These are phyloP conservation scores for Lachnellula willkommii DNA, from an alignment of 2,329 filamentous ascomycete species.

Conservation along the genomic window DNA sequence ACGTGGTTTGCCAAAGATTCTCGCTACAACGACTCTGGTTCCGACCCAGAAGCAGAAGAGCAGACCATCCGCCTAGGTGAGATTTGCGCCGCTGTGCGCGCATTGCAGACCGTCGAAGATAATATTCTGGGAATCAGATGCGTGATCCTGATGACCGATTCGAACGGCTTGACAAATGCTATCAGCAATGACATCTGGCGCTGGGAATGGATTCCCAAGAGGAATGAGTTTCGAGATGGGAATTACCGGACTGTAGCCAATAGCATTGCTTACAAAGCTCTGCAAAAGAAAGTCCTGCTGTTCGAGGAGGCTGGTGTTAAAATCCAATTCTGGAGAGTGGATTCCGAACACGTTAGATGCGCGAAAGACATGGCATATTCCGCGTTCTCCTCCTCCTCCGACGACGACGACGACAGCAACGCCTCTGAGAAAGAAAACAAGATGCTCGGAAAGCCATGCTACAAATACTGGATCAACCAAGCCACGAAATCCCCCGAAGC, in stretches of 20 bases:
- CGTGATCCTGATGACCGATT: background rate
- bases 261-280: background rate
- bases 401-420: background rate
- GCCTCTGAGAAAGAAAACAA: background rate
- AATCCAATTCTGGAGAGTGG: background rate
- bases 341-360: background rate
- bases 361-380: background rate
- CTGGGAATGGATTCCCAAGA: background rate
- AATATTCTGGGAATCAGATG: background rate
- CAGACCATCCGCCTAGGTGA: background rate
- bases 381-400: background rate
- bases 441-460: background rate
- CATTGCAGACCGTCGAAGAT: background rate
- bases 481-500: background rate
- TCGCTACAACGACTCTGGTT: background rate
- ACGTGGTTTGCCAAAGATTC: background rate
- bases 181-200: background rate
- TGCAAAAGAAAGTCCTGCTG: background rate
- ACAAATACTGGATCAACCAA: background rate
- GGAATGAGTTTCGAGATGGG: background rate
- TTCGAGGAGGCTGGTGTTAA: background rate
- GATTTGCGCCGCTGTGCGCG: background rate
- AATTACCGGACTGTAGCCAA: background rate
- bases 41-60: background rate
- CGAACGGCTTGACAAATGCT: background rate